These are phyloP conservation scores for Candida argentea DNA, from an alignment of 805 yeast genomes.

Conservation along the genomic window DNA sequence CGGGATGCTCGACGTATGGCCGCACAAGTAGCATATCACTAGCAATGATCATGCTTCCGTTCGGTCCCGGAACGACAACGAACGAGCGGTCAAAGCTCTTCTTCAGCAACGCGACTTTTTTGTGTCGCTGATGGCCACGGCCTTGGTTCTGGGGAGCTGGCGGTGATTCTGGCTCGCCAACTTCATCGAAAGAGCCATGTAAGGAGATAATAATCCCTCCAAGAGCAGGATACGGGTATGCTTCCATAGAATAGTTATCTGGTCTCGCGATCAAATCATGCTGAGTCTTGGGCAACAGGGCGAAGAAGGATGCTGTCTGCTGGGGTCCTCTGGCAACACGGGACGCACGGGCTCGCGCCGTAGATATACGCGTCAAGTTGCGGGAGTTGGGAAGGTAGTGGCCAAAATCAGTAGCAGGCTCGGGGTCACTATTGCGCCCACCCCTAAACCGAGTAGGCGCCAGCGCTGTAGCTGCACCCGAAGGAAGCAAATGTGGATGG, in stretches of 20 bases:
- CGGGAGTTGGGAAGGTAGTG: constrained; percentile 66
- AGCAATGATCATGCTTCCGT: constrained; percentile 70
- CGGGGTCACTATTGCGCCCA: constrained; percentile 3
- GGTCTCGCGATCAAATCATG: constrained; percentile 63
- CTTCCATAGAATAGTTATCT: constrained; percentile 62
- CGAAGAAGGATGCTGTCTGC: constrained; percentile 50
- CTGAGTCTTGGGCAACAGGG: constrained; percentile 64
- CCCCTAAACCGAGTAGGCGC: neutral
- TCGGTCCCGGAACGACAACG: constrained; percentile 61
- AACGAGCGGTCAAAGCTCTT: constrained; percentile 85
- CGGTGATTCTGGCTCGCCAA: constrained; percentile 39
- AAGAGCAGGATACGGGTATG: constrained; percentile 59
- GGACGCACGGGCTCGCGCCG: constrained; percentile 42
- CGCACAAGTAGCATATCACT: constrained; percentile 73
- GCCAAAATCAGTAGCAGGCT: constrained; percentile 35
- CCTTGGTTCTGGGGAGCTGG: constrained; percentile 10
- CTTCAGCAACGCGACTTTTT: constrained; percentile 33
- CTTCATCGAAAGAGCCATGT: constrained; percentile 81
- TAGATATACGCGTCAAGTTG: constrained; percentile 57
- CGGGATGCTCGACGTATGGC: constrained; percentile 40
- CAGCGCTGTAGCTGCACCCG: neutral
- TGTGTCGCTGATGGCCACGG: constrained; percentile 12
- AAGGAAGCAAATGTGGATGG: constrained; percentile 39
- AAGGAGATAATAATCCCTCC: constrained; percentile 68
- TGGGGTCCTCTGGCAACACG: constrained; percentile 64